Conservation (phyloP, 1,284 basidiomycete species). For the Thecaphora thlaspeos region DNA sequence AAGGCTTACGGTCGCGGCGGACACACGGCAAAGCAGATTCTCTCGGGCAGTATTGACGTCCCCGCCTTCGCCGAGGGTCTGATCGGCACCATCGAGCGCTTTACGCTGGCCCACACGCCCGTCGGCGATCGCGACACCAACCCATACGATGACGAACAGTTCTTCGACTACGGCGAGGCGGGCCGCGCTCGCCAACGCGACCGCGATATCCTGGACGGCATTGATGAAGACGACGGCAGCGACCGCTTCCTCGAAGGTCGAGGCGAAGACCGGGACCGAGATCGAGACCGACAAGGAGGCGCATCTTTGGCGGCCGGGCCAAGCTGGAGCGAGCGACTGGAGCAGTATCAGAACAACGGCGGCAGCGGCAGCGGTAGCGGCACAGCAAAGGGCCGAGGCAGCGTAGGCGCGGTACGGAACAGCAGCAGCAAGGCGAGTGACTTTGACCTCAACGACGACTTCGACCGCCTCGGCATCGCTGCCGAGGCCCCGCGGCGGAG, state of each 20-base stretch:
- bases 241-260: too few species aligned
- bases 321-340: slow-evolving; percentile 2
- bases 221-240: too few species aligned
- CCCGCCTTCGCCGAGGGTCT: slow-evolving; percentile 35
- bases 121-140: slow-evolving; percentile 40
- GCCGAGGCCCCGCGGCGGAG: too few species aligned
- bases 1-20: slow-evolving; percentile 53
- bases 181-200: slow-evolving; percentile 3
- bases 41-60: slow-evolving; percentile 39
- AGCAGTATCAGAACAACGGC: slow-evolving; percentile 1
- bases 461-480: slow-evolving; percentile 15
- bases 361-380: too few species aligned
- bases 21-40: slow-evolving; percentile 46
- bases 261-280: too few species aligned
- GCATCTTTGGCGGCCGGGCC: too few species aligned
- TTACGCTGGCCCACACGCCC: slow-evolving; percentile 32
- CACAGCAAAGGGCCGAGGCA: too few species aligned
- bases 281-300: too few species aligned
- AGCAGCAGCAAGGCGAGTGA: too few species aligned
- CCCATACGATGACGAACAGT: slow-evolving; percentile 29
- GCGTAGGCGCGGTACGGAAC: too few species aligned
- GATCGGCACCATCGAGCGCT: slow-evolving; percentile 39
- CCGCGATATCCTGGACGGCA: too few species aligned
- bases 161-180: slow-evolving; percentile 20
- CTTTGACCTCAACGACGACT: slow-evolving; percentile 3